phyloP scores from a whole-genome alignment of 2,329 filamentous ascomycete species.

The Cytospora chrysosperma region DNA sequence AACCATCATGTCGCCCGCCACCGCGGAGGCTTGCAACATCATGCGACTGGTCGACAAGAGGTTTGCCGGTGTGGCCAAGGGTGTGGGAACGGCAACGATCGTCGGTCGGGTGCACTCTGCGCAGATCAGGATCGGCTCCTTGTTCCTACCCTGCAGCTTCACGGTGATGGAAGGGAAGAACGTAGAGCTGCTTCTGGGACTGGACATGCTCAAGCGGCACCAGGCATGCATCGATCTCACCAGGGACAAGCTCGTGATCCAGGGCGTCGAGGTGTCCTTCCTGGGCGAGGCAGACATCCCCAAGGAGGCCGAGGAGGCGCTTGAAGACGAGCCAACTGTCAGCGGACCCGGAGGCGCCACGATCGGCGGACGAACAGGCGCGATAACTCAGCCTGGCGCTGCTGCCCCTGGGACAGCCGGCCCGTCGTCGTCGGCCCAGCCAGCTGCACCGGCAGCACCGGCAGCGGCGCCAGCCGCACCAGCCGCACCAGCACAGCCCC shows the following conservation, averaged over 20 bases:
- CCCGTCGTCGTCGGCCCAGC: constrained; percentile 28
- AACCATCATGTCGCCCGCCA: constrained; percentile 96
- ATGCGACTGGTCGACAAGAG: constrained; percentile 93
- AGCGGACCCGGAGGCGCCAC: constrained; percentile 84
- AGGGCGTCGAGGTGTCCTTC: constrained; percentile 84
- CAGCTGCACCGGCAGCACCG: constrained; percentile 29
- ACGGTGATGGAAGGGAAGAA: constrained; percentile 99
- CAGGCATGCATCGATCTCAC: constrained; percentile 89
- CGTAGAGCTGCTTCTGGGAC: constrained; percentile 85
- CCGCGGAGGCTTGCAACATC: constrained; percentile 88
- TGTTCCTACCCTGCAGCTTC: constrained; percentile 90
- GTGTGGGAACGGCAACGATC: constrained; percentile 92
- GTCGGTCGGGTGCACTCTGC: constrained; percentile 94
- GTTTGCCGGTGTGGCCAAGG: constrained; percentile 87
- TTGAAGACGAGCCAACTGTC: constrained; percentile 78
- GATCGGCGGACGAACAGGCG: constrained; percentile 81
- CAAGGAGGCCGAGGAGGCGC: constrained; percentile 71
- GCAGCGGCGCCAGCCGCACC: constrained; percentile 23
- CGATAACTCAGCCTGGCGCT: constrained; percentile 48
- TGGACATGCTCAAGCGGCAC: constrained; percentile 97
- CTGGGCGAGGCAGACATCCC: constrained; percentile 92
- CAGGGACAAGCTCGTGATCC: constrained; percentile 82
- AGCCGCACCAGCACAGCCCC: constrained; percentile 24
- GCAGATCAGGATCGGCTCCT: constrained; percentile 86
- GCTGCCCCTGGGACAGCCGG: constrained; percentile 24